Conservation (phyloP, 306 rosid genomes). For the Cajanus cajan region DNA sequence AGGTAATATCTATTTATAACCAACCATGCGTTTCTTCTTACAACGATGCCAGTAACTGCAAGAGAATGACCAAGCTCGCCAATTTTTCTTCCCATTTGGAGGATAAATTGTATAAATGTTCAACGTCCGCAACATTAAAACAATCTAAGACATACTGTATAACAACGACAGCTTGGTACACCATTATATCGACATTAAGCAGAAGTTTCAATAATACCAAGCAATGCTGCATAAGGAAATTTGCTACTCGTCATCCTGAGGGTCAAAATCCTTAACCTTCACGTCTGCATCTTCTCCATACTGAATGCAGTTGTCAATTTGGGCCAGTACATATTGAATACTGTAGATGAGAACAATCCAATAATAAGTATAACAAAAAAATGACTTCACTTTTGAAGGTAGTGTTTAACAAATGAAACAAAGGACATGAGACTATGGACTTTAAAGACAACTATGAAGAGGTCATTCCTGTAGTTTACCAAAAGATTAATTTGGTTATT, state of each 20-base stretch:
- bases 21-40: neutral
- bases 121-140: conserved; percentile 4
- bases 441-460: neutral
- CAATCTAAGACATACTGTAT: conserved; percentile 1
- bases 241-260: conserved; percentile 52
- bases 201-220: neutral
- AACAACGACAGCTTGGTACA: conserved; percentile 23
- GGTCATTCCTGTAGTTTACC: neutral
- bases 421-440: neutral
- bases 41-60: neutral
- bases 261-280: conserved; percentile 68
- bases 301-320: conserved; percentile 62
- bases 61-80: neutral
- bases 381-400: neutral
- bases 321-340: conserved; percentile 52
- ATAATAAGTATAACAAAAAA: conserved; percentile 3
- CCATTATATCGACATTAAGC: neutral
- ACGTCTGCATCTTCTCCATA: conserved; percentile 82
- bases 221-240: neutral
- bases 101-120: neutral
- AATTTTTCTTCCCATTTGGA: neutral
- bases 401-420: neutral
- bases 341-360: conserved; percentile 46
- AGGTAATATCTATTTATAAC: too few relatives aligned
- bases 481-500: neutral